phyloP scores from a whole-genome alignment of 805 yeast species.

The Isabelozyma rhagii region DNA sequence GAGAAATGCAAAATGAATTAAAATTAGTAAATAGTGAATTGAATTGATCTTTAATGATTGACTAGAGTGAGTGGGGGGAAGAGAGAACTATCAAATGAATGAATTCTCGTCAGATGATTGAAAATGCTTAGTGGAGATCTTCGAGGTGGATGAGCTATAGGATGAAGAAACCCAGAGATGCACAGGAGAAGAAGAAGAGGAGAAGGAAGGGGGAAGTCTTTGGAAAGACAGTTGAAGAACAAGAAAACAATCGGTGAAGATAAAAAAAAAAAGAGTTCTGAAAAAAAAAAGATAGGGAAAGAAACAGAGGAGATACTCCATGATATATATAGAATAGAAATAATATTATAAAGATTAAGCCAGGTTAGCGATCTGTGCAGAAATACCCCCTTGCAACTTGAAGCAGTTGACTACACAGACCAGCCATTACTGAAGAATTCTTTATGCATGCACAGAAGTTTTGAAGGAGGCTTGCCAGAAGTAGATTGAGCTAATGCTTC shows the following conservation, averaged over 20 bases:
- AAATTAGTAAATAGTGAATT: not conserved
- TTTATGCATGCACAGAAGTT: not conserved
- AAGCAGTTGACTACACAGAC: not conserved
- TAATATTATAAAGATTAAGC: not conserved
- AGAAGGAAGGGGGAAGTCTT: not conserved
- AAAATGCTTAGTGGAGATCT: not conserved
- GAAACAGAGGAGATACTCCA: not conserved
- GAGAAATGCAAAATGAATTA: slow-evolving; percentile 1
- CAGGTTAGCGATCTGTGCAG: not conserved
- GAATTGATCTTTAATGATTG: slow-evolving; percentile 13
- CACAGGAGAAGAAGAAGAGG: not conserved
- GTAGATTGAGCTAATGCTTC: not conserved
- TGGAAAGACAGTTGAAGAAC: not conserved
- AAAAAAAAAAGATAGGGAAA: not conserved
- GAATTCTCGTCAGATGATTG: not conserved
- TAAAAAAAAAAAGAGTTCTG: too few species aligned
- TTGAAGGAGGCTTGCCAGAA: not conserved
- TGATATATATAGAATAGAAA: not conserved
- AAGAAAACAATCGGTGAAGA: not conserved
- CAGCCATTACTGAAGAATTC: not conserved
- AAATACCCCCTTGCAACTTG: not conserved
- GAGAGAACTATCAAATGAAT: not conserved
- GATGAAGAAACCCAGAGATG: not conserved
- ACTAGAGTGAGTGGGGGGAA: slow-evolving; percentile 19
- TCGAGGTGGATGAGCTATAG: not conserved